These are phyloP conservation scores for Fragaria ananassa DNA, from an alignment of 306 rosid species.

Conservation along the genomic window DNA sequence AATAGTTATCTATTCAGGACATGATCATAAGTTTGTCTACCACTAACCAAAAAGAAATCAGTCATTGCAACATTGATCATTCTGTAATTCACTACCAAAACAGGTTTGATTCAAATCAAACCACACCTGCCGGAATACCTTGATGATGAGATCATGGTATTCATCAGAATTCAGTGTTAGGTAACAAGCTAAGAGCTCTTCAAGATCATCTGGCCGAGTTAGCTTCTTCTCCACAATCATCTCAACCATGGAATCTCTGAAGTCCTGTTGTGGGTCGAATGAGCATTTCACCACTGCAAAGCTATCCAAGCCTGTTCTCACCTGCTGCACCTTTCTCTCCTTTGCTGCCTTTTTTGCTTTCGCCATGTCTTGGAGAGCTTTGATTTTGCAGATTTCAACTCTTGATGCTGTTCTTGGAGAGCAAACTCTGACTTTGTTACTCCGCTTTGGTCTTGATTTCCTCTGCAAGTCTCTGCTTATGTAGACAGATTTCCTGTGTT, in stretches of 20 bases:
- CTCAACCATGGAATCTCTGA: constrained; percentile 94
- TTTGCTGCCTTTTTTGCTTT: constrained; percentile 48
- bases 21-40: constrained; percentile 7
- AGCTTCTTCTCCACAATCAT: constrained; percentile 72
- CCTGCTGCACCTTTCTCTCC: constrained; percentile 26
- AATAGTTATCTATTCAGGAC: not conserved
- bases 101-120: constrained; percentile 49
- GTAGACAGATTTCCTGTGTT: constrained; percentile 47
- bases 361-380: constrained; percentile 63
- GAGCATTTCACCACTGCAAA: constrained; percentile 83
- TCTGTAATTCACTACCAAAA: constrained; percentile 34
- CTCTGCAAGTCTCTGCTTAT: constrained; percentile 55
- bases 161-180: constrained; percentile 82
- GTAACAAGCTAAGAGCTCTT: constrained; percentile 81
- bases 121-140: constrained; percentile 89
- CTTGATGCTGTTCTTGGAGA: constrained; percentile 70
- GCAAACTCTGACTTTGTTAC: constrained; percentile 45
- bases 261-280: constrained; percentile 65
- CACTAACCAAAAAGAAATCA: constrained; percentile 19
- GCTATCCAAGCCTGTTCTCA: constrained; percentile 45
- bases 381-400: constrained; percentile 63
- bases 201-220: constrained; percentile 61
- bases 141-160: constrained; percentile 77
- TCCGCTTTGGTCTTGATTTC: constrained; percentile 43
- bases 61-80: constrained; percentile 30